Evolutionary conservation across 2,329 filamentous ascomycete species (phyloP), one percentile per base, ranked within the genome.

Genomic region (Blastomyces gilchristii): DNA sequence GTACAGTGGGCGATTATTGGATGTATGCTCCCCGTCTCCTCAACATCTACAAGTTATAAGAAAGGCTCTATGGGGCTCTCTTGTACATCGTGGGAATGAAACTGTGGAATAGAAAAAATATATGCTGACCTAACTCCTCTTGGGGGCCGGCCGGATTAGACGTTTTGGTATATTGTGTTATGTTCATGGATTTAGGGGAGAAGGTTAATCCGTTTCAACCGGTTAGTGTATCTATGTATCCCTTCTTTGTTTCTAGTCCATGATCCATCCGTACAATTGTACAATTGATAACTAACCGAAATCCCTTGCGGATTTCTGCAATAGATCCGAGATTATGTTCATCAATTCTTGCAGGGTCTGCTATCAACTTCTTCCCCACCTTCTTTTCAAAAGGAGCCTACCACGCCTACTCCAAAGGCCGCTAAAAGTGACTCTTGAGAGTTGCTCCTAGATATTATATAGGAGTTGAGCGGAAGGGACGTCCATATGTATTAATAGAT

Each of bases 1-100:
- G 77, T 80, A 28, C 84, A 86, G 70, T 86, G 80, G 77, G 77
- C 74, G 2, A 72, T 77, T 63, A 82, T 81, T 71, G 77, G 76
- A 67, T 81, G 81, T 83, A 70, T 65, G 79, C 73, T 28, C n/a
- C n/a, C 47, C 22, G 9, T 14, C n/a, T 28, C 47, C 41, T 45
- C 16, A 45, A 45, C n/a, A 47, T 47, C 9, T 28, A 28, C 47
- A 50, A 50, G 9, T 22, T 37, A 28, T 22, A 28, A 22, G 47
- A 50, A 50, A 28, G n/a, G 5, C n/a, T 4, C n/a, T 1, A 8
- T 4, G 22, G 47, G n/a, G n/a, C 9, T 22, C 16, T 12, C 47
- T 14, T 49, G 22, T 25, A 49, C n/a, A 49, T 49, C 47, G 22
- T 49, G n/a, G 9, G 3, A 49, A 6, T 9, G 22, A 12, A 5